Evolutionary conservation across 2,329 filamentous ascomycete species (phyloP).

Genomic region (Chrysosporium keratinophilum): DNA sequence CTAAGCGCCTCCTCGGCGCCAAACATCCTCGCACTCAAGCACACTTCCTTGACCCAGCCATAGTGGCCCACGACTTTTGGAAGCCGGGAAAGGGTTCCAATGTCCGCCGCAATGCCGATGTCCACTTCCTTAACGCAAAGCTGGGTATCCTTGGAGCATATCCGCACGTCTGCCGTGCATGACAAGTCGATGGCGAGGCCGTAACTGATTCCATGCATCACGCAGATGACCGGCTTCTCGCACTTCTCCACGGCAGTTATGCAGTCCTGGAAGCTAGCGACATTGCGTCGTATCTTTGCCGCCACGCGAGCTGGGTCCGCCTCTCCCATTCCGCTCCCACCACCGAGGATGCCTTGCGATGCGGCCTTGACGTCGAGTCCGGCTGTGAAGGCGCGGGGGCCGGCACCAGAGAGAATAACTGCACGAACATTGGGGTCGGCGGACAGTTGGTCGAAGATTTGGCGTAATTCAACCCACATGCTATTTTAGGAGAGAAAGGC

Average conservation of each 20-base stretch:
- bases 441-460: constrained; percentile 63
- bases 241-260: constrained; percentile 70
- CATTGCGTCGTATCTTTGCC: constrained; percentile 52
- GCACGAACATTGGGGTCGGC: constrained; percentile 61
- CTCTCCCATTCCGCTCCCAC: constrained; percentile 21
- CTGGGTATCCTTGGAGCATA: constrained; percentile 28
- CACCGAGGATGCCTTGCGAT: constrained; percentile 42
- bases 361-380: constrained; percentile 75
- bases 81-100: constrained; percentile 39
- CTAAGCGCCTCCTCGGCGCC: constrained; percentile 36
- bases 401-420: constrained; percentile 69
- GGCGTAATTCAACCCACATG: constrained; percentile 76
- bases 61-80: constrained; percentile 39
- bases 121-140: constrained; percentile 43
- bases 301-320: constrained; percentile 57
- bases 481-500: constrained; percentile 25
- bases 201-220: constrained; percentile 67
- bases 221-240: constrained; percentile 80
- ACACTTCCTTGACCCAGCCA: constrained; percentile 42
- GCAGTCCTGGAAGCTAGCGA: constrained; percentile 69
- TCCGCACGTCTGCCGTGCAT: constrained; percentile 35
- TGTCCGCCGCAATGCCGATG: constrained; percentile 41
- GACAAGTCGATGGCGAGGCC: constrained; percentile 63
- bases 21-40: constrained; percentile 36
- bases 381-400: constrained; percentile 72